phyloP scores from a whole-genome alignment of 2,329 filamentous ascomycete genomes.

The Fonsecaea pugnacius region DNA sequence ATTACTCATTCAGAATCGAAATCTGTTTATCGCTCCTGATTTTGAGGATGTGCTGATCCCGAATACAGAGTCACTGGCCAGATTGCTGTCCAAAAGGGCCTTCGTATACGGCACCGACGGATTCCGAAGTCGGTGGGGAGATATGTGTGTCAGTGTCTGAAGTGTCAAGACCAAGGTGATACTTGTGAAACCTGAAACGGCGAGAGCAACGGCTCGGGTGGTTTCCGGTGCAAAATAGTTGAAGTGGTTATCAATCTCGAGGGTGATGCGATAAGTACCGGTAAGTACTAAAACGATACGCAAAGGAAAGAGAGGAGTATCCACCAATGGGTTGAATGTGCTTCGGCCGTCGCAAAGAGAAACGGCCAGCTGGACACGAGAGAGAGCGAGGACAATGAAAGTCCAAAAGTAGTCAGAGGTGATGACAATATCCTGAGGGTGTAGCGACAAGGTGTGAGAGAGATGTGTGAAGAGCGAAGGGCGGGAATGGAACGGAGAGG shows the following conservation, averaged over 20 bases:
- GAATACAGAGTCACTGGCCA: slow-evolving; percentile 6
- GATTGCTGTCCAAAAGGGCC: slow-evolving; percentile 5
- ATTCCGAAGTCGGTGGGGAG: slow-evolving; percentile 6
- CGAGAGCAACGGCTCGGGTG: slow-evolving; percentile 8
- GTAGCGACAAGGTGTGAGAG: slow-evolving; percentile 3
- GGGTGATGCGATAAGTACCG: slow-evolving; percentile 18
- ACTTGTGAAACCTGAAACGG: slow-evolving; percentile 17
- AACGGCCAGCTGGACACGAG: neutral
- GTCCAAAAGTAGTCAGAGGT: neutral
- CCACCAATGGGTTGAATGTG: slow-evolving; percentile 14
- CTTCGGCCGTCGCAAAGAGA: slow-evolving; percentile 19
- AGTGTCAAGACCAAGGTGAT: neutral
- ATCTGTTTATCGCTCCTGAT: slow-evolving; percentile 1
- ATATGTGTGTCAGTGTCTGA: neutral
- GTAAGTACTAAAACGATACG: slow-evolving; percentile 7
- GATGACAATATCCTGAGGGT: slow-evolving; percentile 5
- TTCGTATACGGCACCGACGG: slow-evolving; percentile 11
- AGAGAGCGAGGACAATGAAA: slow-evolving; percentile 8
- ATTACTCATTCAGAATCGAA: neutral
- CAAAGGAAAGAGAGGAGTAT: slow-evolving; percentile 18
- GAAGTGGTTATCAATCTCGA: slow-evolving; percentile 20
- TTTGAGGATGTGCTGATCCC: slow-evolving; percentile 12
- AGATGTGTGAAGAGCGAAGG: slow-evolving; percentile 4
- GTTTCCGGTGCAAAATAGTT: slow-evolving; percentile 12
- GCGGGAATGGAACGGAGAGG: slow-evolving; percentile 8